Evolutionary conservation across 2,329 filamentous ascomycete genomes (phyloP), one percentile per base, ranked within the genome.

Genomic region (Paracoccidioides brasiliensis): DNA sequence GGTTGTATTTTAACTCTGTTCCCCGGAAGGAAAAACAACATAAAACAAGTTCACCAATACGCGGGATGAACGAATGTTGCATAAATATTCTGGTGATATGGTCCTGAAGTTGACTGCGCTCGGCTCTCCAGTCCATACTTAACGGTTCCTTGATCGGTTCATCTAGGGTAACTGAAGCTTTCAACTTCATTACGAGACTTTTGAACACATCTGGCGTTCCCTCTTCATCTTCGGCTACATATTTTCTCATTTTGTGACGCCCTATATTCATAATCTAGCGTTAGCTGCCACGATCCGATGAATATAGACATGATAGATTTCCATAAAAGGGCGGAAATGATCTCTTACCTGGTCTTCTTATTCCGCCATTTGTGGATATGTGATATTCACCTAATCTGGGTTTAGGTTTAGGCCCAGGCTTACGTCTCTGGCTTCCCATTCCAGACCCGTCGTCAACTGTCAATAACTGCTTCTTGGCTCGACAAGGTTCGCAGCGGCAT

Each of bases 121-220:
- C 77, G 0, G 76, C 72, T 41, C 74, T 68, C 80, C 80, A 83
- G 59, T 83, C 80, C 58, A 80, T 73, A 30, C 78, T 81, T 14
- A 73, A 61, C 0, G 66, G 66, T 56, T 84, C 79, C 7, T 64
- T 60, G 33, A 83, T 76, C 0, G 64, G 55, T 53, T 76, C 69
- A 46, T 79, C 74, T 0, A 80, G 52, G 0, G 55, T 62, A 0
- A 67, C 66, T 3, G 70, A 64, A 0, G 67, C 65, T 44, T 75
- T 72, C 4, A 83, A 67, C 54, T 74, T 73, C 58, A 75, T 70
- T 6, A 82, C 67, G 0, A 78, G 64, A 28, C 69, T 68, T 7
- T 78, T 75, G 59, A 76, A 80, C 0, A 80, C 67, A 58, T 82
- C 79, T 1, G 76, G 75, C 0, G 72, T 78, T 0, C 79, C 79